A percentile compares a stretch with the other conserved stretches of the same genome.
These are phyloP conservation scores for Klebsormidium nitens DNA, from an alignment of 139 green algal species.

Conservation along the genomic window DNA sequence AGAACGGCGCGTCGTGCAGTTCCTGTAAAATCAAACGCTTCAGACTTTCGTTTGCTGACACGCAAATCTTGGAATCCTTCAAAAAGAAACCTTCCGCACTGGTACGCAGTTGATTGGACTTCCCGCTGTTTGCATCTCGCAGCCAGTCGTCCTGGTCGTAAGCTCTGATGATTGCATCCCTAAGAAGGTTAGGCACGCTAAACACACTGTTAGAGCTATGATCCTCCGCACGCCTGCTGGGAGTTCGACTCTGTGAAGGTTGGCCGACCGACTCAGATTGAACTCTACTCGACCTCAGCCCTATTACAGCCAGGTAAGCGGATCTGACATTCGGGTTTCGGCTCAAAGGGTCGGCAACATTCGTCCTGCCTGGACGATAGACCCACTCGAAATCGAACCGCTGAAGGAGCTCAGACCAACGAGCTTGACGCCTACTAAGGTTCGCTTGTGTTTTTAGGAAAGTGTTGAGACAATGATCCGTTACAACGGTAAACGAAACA, in stretches of 20 bases:
- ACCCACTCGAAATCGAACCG: slow-evolving; percentile 10
- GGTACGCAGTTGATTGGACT: too few relatives aligned
- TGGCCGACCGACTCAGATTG: neutral
- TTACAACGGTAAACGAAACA: slow-evolving; percentile 1
- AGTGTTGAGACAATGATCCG: slow-evolving; percentile 13
- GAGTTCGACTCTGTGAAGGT: neutral
- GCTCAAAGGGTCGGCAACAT: slow-evolving; percentile 26
- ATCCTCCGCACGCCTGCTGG: neutral
- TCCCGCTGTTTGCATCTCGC: too few relatives aligned
- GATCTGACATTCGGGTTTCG: neutral
- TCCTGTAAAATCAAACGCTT: too few relatives aligned
- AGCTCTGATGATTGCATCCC: too few relatives aligned
- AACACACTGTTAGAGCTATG: too few relatives aligned
- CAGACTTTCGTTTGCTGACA: too few relatives aligned
- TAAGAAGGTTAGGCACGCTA: too few relatives aligned
- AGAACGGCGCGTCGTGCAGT: too few relatives aligned
- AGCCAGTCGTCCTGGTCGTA: too few relatives aligned
- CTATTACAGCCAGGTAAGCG: neutral
- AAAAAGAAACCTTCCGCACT: too few relatives aligned
- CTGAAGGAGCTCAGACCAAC: slow-evolving; percentile 15
- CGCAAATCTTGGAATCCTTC: too few relatives aligned
- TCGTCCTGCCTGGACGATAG: slow-evolving; percentile 9
- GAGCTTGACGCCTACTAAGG: slow-evolving; percentile 6
- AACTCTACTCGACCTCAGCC: neutral
- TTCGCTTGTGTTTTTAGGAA: slow-evolving; percentile 9